Percentiles rank a stretch among this genome's conserved stretches.
These are phyloP conservation scores for Xylariaceae sp. DNA, from an alignment of 2,329 filamentous ascomycete genomes.

Conservation along the genomic window DNA sequence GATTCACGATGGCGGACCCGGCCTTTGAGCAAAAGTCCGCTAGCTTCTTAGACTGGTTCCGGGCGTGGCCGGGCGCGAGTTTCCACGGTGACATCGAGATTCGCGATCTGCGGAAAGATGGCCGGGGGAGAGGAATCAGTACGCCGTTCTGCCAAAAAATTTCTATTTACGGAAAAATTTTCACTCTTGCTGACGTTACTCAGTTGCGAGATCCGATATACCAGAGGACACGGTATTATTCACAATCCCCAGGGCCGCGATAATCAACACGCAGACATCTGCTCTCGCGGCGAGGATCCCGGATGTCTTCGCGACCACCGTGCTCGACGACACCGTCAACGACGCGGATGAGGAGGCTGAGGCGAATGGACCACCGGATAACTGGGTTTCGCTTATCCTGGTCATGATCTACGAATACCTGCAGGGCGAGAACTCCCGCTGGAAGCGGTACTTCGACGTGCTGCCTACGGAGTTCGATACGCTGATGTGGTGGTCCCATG, in stretches of 20 bases:
- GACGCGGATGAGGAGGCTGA: constrained; percentile 38
- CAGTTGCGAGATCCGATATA: constrained; percentile 69
- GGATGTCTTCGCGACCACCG: constrained; percentile 44
- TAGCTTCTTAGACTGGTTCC: constrained; percentile 53
- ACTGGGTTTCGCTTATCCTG: constrained; percentile 63
- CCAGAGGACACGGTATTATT: constrained; percentile 73
- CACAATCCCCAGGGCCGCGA: constrained; percentile 66
- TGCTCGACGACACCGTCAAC: constrained; percentile 35
- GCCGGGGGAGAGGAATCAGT: constrained; percentile 55
- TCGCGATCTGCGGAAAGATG: constrained; percentile 46
- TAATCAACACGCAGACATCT: constrained; percentile 72
- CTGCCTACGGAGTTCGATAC: constrained; percentile 72
- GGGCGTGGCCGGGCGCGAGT: constrained; percentile 45
- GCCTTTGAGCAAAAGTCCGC: constrained; percentile 42
- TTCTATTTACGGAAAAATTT: neutral
- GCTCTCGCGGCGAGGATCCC: constrained; percentile 57
- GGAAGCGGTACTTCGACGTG: constrained; percentile 74
- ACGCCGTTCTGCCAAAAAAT: constrained; percentile 23
- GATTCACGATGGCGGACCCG: constrained; percentile 30
- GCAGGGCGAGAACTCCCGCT: constrained; percentile 57
- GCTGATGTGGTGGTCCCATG: constrained; percentile 79
- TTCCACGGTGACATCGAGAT: constrained; percentile 52
- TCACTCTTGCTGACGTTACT: constrained; percentile 20
- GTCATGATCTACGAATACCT: constrained; percentile 74
- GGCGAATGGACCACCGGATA: constrained; percentile 40